phyloP scores from a whole-genome alignment of 2,329 filamentous ascomycete genomes.

The Botryotinia convoluta region DNA sequence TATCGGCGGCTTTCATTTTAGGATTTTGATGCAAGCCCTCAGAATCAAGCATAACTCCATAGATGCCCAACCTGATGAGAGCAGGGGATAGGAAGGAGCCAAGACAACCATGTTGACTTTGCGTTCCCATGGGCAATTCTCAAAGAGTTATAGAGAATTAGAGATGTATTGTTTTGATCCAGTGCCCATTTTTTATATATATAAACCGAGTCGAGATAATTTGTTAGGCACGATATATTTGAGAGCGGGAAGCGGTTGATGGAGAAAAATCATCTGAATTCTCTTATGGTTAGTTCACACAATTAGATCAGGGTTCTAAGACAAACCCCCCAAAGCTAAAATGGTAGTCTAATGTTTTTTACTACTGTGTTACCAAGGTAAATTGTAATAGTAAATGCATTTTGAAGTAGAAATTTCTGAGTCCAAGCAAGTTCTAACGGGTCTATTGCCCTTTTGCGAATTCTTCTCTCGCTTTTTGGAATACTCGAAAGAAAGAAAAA shows the following conservation, averaged over 20 bases:
- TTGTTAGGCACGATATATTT: neutral
- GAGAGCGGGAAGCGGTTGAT: conserved; percentile 13
- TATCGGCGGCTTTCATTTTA: conserved; percentile 28
- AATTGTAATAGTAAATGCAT: neutral
- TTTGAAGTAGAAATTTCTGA: neutral
- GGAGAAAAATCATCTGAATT: conserved; percentile 15
- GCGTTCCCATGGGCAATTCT: conserved; percentile 4
- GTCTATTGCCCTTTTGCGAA: neutral
- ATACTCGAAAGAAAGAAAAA: conserved; percentile 5
- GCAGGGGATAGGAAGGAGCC: conserved; percentile 15
- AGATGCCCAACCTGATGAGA: conserved; percentile 30
- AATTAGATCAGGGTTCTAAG: conserved; percentile 8
- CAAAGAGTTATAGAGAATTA: neutral
- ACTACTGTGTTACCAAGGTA: neutral
- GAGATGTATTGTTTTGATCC: conserved; percentile 7
- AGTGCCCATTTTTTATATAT: neutral
- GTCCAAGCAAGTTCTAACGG: neutral
- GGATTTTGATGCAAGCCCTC: conserved; percentile 21
- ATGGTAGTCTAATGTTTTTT: neutral
- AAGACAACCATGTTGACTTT: conserved; percentile 17
- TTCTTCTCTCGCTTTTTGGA: neutral
- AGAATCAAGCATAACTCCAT: conserved; percentile 20
- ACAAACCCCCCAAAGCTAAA: neutral
- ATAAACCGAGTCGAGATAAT: neutral
- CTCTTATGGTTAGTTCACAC: neutral